A percentile compares a stretch with the other conserved stretches of the same genome.
These are phyloP conservation scores for Apiotrichum gamsii DNA, from an alignment of 1,284 basidiomycete genomes.

Conservation along the genomic window DNA sequence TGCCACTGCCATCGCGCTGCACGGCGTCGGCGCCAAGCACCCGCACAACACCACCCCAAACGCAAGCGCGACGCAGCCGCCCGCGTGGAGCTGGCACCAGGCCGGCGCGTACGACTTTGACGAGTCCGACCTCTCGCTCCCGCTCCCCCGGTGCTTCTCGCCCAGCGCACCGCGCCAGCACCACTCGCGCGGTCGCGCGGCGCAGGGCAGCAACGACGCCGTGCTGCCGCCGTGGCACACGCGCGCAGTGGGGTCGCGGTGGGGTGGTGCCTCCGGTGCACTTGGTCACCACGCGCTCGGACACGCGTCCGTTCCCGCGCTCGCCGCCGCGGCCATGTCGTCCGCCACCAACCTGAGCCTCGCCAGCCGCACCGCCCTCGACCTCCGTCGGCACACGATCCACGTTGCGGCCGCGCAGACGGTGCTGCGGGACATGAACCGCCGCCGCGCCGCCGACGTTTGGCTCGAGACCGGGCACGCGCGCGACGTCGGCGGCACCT, in stretches of 20 bases:
- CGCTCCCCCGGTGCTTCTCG: too few relatives aligned
- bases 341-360: slow-evolving; percentile 15
- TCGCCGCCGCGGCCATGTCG: slow-evolving; percentile 29
- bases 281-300: too few relatives aligned
- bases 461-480: slow-evolving; percentile 35
- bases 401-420: slow-evolving; percentile 11
- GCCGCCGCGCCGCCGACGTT: slow-evolving; percentile 19
- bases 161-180: too few relatives aligned
- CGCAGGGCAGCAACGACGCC: not conserved
- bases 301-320: too few relatives aligned
- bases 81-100: slow-evolving; percentile 6
- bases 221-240: not conserved
- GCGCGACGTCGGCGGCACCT: slow-evolving; percentile 16
- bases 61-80: not conserved
- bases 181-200: not conserved
- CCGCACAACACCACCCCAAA: not conserved
- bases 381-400: slow-evolving; percentile 24
- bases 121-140: not conserved
- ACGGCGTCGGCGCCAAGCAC: slow-evolving; percentile 15
- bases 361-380: not conserved
- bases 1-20: slow-evolving; percentile 26
- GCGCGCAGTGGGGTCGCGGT: too few relatives aligned
- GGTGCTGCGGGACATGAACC: slow-evolving; percentile 15
- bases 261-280: too few relatives aligned
- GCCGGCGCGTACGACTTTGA: slow-evolving; percentile 12